These are phyloP conservation scores for Leucocoprinus birnbaumii DNA, from an alignment of 768 basidiomycete species.

Conservation along the genomic window DNA sequence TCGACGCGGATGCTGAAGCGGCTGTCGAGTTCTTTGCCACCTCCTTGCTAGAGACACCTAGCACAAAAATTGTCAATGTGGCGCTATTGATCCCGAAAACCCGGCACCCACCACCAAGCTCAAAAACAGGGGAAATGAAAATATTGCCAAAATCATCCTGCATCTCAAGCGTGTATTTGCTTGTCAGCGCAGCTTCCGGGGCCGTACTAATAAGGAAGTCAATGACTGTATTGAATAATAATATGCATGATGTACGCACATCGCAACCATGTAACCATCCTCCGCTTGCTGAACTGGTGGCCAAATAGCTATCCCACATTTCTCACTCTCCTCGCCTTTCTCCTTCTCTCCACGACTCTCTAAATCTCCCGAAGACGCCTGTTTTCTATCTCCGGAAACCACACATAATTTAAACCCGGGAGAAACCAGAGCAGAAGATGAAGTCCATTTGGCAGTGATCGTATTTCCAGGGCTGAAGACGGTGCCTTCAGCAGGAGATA, in stretches of 20 bases:
- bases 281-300: slow-evolving; percentile 18
- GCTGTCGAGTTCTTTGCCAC: neutral
- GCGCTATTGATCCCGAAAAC: no score
- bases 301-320: slow-evolving; percentile 21
- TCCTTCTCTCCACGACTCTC: neutral
- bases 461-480: slow-evolving; percentile 16
- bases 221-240: neutral
- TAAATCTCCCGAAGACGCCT: neutral
- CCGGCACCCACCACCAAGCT: slow-evolving; percentile 21
- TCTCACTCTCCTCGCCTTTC: neutral
- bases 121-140: slow-evolving; percentile 23
- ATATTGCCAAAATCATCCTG: slow-evolving; percentile 22
- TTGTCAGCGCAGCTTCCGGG: slow-evolving; percentile 16
- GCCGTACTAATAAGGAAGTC: slow-evolving; percentile 15
- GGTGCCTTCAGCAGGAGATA: slow-evolving; percentile 12
- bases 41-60: neutral
- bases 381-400: neutral
- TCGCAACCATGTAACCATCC: slow-evolving; percentile 19
- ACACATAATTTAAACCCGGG: slow-evolving; percentile 20
- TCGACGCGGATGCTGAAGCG: neutral
- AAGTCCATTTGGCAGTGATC: slow-evolving; percentile 18
- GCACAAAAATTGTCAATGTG: neutral
- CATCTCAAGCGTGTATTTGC: slow-evolving; percentile 18
- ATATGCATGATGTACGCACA: slow-evolving; percentile 19
- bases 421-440: slow-evolving; percentile 9